Base-by-base conservation (phyloP, 768 basidiomycete species). In the Trametes gibbosa region DNA sequence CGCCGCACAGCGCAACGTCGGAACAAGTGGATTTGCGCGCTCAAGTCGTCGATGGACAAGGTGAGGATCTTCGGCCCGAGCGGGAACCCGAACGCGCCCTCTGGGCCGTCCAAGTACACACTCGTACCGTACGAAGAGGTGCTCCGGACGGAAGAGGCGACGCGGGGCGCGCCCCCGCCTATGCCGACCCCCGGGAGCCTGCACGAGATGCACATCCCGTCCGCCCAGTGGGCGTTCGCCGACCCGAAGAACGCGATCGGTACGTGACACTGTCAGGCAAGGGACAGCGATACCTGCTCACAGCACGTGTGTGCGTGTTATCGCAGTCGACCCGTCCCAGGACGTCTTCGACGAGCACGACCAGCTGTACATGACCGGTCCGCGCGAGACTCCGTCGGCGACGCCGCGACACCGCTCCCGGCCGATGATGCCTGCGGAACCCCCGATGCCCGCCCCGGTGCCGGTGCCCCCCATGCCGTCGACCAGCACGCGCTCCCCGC, bases 11-110 rank as follows among this genome's bases (percentile, higher is more conserved):
- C 56, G 27, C 67, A 85, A 86, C 86, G 92, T 54, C 82, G 91
- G 35, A 95, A 95, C 77, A 95, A 92, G 73, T 95, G 92, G 92
- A 81, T 95, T 42, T 95, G 92, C 71, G 88, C 89, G 16, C 78
- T 97, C 54, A 95, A 95, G 73, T 69, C 80, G 45, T 79, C 83
- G 48, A 75, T 92, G 59, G 82, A 79, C 25, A 87, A 92, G 59
- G 72, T 85, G 50, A 78, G 84, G 63, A 87, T 97, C 59, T 92
- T 78, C 65, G 87, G 87, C 5, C 84, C 86, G 9, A 70, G 63
- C 32, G 84, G 88, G 23, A 69, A 86, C 69, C 86, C 87, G 1
- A 70, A 77, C 62, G 75, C 79, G 23, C 73, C 79, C n/a, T 73
- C 87, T 35, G 75, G 74, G 3, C 82, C 87, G 14, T 72, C 76